Evolutionary conservation across 225 moss, liverwort and hornwort species (phyloP).

Genomic region (Pleurozium schreberi): DNA sequence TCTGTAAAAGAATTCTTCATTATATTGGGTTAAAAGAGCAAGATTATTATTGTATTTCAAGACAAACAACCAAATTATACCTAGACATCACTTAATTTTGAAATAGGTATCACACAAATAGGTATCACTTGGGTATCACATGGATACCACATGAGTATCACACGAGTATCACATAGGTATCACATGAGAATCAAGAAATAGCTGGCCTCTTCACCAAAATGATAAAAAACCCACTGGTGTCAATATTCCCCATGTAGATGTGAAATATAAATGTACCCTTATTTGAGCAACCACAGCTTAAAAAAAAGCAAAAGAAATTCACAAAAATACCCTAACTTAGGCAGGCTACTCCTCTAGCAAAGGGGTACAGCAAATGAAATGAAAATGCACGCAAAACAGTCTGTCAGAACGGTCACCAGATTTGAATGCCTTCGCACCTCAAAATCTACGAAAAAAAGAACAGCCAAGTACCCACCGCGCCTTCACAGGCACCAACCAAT

Average conservation of each 20-base stretch:
- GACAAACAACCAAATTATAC: neutral
- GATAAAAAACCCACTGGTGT: too few species aligned
- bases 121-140: too few species aligned
- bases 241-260: neutral
- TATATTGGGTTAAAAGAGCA: fast-evolving
- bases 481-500: neutral
- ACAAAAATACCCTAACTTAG: too few species aligned
- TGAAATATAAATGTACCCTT: neutral
- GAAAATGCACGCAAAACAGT: neutral
- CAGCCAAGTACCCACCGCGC: too few species aligned
- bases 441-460: neutral
- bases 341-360: neutral
- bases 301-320: neutral
- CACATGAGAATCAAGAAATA: neutral
- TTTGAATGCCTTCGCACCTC: neutral
- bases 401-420: neutral
- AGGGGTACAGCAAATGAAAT: neutral
- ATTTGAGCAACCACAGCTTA: too few species aligned
- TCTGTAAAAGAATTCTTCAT: neutral
- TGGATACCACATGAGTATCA: too few species aligned
- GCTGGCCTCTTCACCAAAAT: neutral
- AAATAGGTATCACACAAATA: fast-evolving
- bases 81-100: neutral
- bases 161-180: too few species aligned
- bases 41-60: neutral